Percentiles rank a stretch among this genome's conserved stretches.
Conservation (phyloP, 2,329 filamentous ascomycete species). For the Escovopsis weberi region DNA sequence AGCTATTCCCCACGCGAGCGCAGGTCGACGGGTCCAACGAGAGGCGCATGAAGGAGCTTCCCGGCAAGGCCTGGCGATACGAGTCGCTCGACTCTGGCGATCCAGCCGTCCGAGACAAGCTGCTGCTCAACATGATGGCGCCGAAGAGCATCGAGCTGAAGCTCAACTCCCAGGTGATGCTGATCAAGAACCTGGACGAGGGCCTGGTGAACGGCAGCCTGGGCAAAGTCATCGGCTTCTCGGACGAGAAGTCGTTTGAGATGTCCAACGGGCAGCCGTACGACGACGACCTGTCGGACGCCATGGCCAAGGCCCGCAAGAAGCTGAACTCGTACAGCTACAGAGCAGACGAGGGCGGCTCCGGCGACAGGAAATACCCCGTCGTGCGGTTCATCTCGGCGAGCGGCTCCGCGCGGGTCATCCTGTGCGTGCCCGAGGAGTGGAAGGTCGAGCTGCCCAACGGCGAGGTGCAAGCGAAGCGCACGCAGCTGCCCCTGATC, state of each 20-base stretch:
- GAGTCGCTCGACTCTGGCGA: constrained; percentile 69
- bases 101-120: constrained; percentile 52
- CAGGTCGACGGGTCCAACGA: constrained; percentile 85
- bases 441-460: constrained; percentile 98
- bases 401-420: constrained; percentile 48
- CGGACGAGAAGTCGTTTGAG: constrained; percentile 24
- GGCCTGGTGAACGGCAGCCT: constrained; percentile 87
- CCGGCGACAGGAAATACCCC: constrained; percentile 51
- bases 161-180: constrained; percentile 90
- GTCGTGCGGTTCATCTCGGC: constrained; percentile 68
- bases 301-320: constrained; percentile 34
- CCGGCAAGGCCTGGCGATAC: constrained; percentile 53
- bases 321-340: constrained; percentile 39
- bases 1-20: constrained; percentile 78
- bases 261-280: constrained; percentile 27
- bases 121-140: constrained; percentile 86
- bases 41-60: constrained; percentile 54
- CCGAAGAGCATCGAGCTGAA: constrained; percentile 69
- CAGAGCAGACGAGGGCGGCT: constrained; percentile 20
- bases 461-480: constrained; percentile 81
- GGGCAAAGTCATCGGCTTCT: constrained; percentile 52
- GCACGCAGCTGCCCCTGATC: constrained; percentile 72
- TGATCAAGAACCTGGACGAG: constrained; percentile 99
- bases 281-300: constrained; percentile 25
- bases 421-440: constrained; percentile 73